Conservation (phyloP, 139 green algal species). For the Deuterostichococcus epilithicus region DNA sequence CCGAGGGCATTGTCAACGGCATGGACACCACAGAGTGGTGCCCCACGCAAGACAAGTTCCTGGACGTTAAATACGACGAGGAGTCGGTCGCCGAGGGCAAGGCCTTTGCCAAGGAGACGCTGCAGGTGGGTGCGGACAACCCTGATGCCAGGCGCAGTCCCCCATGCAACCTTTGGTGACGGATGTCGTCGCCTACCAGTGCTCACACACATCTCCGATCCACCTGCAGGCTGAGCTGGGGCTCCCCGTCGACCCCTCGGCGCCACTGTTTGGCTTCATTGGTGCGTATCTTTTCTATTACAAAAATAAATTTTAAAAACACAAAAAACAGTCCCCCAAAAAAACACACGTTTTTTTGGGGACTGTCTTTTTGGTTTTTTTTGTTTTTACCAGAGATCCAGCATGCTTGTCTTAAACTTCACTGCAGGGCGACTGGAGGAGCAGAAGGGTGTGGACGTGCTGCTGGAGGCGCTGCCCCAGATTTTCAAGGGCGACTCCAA, state of each 20-base stretch:
- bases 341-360: no score
- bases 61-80: conserved; percentile 90
- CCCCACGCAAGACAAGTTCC: conserved; percentile 91
- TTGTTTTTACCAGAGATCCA: no score
- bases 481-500: conserved; percentile 42
- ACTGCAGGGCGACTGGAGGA: conserved; percentile 84
- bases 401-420: no score
- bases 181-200: no score
- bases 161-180: background rate
- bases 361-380: no score
- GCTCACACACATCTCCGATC: conserved; percentile 13
- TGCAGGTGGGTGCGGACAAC: conserved; percentile 43
- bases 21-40: conserved; percentile 97
- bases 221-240: conserved; percentile 66
- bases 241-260: conserved; percentile 69
- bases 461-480: conserved; percentile 82
- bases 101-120: conserved; percentile 81
- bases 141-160: conserved; percentile 24
- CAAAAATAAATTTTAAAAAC: no score
- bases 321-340: no score
- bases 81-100: conserved; percentile 82
- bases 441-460: conserved; percentile 98
- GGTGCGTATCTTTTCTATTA: no score
- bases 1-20: conserved; percentile 98
- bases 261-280: conserved; percentile 90